Evolutionary conservation across 768 basidiomycete species (phyloP).

Genomic region (Mycena haematopus): DNA sequence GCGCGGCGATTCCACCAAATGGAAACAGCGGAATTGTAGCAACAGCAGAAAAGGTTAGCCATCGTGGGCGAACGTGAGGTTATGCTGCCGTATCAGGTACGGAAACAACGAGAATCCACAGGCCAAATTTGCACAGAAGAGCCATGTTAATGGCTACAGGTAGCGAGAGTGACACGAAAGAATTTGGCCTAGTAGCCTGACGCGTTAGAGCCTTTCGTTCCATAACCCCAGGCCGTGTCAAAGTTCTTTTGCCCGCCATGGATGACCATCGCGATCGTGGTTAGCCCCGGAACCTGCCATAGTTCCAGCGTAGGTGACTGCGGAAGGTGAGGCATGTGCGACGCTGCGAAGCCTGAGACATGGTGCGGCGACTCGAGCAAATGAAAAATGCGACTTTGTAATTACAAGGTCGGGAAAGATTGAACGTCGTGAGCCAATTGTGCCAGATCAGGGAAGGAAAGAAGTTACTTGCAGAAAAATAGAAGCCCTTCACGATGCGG

Average conservation of each 20-base stretch:
- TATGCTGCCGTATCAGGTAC: no score
- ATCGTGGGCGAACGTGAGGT: background rate
- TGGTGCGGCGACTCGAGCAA: background rate
- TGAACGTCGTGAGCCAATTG: background rate
- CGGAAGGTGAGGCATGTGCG: background rate
- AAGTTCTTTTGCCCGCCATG: no score
- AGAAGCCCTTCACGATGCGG: background rate
- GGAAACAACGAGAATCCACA: no score
- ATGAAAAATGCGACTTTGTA: constrained; percentile 4
- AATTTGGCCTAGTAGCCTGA: no score
- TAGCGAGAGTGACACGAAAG: no score
- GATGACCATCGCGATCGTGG: no score
- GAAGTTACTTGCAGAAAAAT: background rate
- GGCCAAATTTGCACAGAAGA: no score
- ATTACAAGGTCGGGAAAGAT: background rate
- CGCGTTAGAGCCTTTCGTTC: no score
- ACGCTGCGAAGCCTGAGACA: background rate
- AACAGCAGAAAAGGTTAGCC: background rate
- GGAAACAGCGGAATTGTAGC: constrained; percentile 4
- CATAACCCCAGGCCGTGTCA: no score
- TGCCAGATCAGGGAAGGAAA: constrained; percentile 1
- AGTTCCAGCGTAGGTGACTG: no score
- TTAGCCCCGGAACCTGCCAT: no score
- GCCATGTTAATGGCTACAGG: no score
- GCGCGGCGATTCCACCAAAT: background rate